Percentiles rank a stretch among this genome's conserved stretches.
phyloP scores from a whole-genome alignment of 345 rosid species.

The Zanthoxylum bungeanum region DNA sequence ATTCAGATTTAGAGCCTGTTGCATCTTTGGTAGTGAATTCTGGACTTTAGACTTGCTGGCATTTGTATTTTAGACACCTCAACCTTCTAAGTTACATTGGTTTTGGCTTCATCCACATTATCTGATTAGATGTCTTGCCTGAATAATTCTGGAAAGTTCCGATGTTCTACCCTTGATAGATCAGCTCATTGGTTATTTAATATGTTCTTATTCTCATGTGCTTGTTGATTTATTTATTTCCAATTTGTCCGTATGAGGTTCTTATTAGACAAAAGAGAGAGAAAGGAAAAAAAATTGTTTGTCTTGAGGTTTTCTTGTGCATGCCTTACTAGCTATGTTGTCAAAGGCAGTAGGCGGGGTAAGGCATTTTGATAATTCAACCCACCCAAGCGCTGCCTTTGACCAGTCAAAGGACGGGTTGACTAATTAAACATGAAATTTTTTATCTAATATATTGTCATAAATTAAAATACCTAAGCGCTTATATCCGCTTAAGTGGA shows the following conservation, averaged over 20 bases:
- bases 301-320: not conserved
- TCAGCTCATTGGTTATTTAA: not conserved
- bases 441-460: no score
- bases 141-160: not conserved
- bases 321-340: no score
- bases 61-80: not conserved
- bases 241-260: not conserved
- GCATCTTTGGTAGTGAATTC: not conserved
- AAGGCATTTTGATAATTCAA: no score
- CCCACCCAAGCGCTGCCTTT: no score
- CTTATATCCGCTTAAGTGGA: no score
- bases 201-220: not conserved
- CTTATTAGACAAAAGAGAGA: no score
- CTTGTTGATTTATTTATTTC: not conserved
- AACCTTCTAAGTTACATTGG: not conserved
- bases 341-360: no score
- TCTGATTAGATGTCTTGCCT: not conserved
- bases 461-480: no score
- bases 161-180: no score
- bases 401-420: no score
- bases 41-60: not conserved
- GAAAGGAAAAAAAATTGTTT: no score
- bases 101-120: not conserved
- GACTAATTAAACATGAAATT: no score
- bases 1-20: not conserved